Evolutionary conservation across 1,284 basidiomycete species (phyloP).

Genomic region (Fistulinella staudtii): DNA sequence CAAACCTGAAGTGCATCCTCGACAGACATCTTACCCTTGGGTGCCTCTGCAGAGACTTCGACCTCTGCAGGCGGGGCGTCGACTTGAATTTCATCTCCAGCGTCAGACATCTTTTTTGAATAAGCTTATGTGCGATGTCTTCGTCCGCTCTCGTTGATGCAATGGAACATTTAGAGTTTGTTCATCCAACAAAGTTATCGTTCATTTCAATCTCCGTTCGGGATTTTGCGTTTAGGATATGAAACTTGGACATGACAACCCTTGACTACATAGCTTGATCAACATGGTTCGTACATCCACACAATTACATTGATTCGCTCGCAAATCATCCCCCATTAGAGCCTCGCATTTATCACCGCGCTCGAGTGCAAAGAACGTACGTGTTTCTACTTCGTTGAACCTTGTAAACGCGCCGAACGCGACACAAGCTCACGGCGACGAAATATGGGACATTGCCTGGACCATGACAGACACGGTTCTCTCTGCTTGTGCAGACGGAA

Average conservation of each 20-base stretch:
- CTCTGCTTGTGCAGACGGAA: slow-evolving; percentile 73
- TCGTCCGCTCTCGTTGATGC: slow-evolving; percentile 91
- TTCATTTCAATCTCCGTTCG: slow-evolving; percentile 49
- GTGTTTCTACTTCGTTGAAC: slow-evolving; percentile 21
- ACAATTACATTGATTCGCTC: neutral
- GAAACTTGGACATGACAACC: no score
- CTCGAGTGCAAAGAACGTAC: slow-evolving; percentile 72
- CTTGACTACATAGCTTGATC: no score
- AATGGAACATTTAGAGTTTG: slow-evolving; percentile 48
- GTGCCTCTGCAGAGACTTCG: slow-evolving; percentile 79
- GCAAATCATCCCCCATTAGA: slow-evolving; percentile 39
- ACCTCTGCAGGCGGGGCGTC: slow-evolving; percentile 78
- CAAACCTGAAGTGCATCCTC: slow-evolving; percentile 95
- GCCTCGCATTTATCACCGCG: slow-evolving; percentile 66
- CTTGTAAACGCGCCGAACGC: no score
- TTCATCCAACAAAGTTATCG: slow-evolving; percentile 8
- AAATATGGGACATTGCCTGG: slow-evolving; percentile 80
- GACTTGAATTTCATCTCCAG: slow-evolving; percentile 91
- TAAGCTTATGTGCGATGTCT: slow-evolving; percentile 56
- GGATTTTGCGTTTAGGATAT: slow-evolving; percentile 31
- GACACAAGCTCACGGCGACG: slow-evolving; percentile 84
- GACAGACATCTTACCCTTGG: slow-evolving; percentile 93
- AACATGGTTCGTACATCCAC: slow-evolving; percentile 27
- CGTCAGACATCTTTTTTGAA: slow-evolving; percentile 84
- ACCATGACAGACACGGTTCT: slow-evolving; percentile 61